Evolutionary conservation across 2,329 filamentous ascomycete species (phyloP).

Genomic region (Ceratocystis variospora): DNA sequence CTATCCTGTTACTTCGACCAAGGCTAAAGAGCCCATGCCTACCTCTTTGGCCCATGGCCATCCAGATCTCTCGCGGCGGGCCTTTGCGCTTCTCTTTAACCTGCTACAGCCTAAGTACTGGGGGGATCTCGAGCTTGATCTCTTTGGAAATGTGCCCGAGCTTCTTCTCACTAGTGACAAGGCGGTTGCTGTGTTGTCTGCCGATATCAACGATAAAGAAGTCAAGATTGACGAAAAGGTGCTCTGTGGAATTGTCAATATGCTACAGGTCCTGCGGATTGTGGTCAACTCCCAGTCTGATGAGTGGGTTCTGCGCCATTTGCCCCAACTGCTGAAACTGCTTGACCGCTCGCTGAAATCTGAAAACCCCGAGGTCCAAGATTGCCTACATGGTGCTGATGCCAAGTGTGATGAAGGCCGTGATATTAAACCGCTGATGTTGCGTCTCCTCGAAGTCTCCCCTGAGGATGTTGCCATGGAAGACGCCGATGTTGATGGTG

Average conservation of each 20-base stretch:
- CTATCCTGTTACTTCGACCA: slow-evolving; percentile 60
- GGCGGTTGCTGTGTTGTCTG: slow-evolving; percentile 45
- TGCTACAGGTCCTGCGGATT: slow-evolving; percentile 79
- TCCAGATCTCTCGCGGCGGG: slow-evolving; percentile 45
- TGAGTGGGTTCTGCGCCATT: slow-evolving; percentile 75
- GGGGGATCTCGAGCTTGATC: slow-evolving; percentile 80
- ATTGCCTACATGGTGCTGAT: slow-evolving; percentile 68
- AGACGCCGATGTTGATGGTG: slow-evolving; percentile 70
- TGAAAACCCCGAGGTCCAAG: slow-evolving; percentile 84
- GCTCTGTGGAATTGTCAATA: slow-evolving; percentile 52
- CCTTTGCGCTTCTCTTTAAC: slow-evolving; percentile 67
- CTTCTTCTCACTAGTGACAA: slow-evolving; percentile 73
- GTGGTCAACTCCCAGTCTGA: slow-evolving; percentile 77
- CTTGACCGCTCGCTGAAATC: slow-evolving; percentile 79
- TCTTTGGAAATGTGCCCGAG: slow-evolving; percentile 75
- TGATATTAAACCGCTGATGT: slow-evolving; percentile 59
- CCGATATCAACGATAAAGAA: slow-evolving; percentile 49
- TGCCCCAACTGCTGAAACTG: slow-evolving; percentile 68
- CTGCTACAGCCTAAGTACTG: slow-evolving; percentile 78
- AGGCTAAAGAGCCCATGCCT: slow-evolving; percentile 41
- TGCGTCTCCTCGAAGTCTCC: slow-evolving; percentile 74
- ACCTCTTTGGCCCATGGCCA: slow-evolving; percentile 29
- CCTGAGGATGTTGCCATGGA: slow-evolving; percentile 61
- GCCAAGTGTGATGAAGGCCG: slow-evolving; percentile 55
- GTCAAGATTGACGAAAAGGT: slow-evolving; percentile 59